These are phyloP conservation scores for Cicer arietinum DNA, from an alignment of 306 rosid species.

Conservation along the genomic window DNA sequence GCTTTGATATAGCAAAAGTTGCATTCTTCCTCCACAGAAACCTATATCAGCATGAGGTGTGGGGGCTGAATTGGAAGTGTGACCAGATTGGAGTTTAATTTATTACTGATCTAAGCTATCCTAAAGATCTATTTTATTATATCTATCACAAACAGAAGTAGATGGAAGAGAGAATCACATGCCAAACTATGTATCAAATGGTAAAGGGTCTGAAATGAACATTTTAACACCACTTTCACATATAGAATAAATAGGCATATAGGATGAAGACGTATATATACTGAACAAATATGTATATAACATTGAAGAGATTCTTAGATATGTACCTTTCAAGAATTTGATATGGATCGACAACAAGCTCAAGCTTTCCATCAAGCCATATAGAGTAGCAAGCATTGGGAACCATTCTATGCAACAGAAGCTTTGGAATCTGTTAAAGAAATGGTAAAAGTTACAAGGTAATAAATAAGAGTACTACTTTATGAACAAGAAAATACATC, in stretches of 20 bases:
- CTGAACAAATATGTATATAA: background rate
- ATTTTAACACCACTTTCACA: slow-evolving; percentile 14
- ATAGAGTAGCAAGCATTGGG: slow-evolving; percentile 91
- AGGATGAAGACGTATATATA: background rate
- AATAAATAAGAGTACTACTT: slow-evolving; percentile 15
- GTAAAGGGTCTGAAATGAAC: slow-evolving; percentile 7
- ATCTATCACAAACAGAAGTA: slow-evolving; percentile 24
- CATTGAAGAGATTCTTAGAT: slow-evolving; percentile 21
- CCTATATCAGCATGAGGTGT: slow-evolving; percentile 49
- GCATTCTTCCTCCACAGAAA: slow-evolving; percentile 98
- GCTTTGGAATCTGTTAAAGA: slow-evolving; percentile 85
- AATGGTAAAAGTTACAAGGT: slow-evolving; percentile 39
- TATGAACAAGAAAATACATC: slow-evolving; percentile 36
- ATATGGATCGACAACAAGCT: slow-evolving; percentile 92
- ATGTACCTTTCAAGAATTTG: slow-evolving; percentile 87
- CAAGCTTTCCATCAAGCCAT: slow-evolving; percentile 95
- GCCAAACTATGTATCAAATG: slow-evolving; percentile 3
- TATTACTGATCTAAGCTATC: background rate
- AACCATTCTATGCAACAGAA: slow-evolving; percentile 83
- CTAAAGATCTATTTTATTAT: background rate
- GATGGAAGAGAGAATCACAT: slow-evolving; percentile 13
- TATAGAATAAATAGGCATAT: slow-evolving; percentile 35
- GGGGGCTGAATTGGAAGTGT: slow-evolving; percentile 9
- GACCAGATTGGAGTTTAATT: slow-evolving; percentile 11
- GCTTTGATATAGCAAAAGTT: slow-evolving; percentile 92